Evolutionary conservation across 225 moss, liverwort and hornwort genomes (phyloP), one percentile per base, ranked within the genome.

Genomic region (Physcomitrellopsis africana): DNA sequence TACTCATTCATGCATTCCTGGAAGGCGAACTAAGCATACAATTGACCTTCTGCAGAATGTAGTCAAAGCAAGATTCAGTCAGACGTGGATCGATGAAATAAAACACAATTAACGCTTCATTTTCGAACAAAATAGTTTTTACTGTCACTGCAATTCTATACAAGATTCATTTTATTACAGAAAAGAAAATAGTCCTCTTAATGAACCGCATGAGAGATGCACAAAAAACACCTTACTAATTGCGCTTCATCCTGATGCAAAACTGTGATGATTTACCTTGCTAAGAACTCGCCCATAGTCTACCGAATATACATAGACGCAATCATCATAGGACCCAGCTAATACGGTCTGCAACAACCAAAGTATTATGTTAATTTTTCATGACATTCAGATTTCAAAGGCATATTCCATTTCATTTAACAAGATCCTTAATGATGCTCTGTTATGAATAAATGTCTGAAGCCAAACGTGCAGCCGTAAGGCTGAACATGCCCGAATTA

Each of bases 271-370:
- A 44, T 74, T 78, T 57, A 99, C 97, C 97, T 99, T 99, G 74
- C 97, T 88, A 72, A 93, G 90, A 73, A 91, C 92, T 79, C 86
- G 93, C n/a, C 97, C 94, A 81, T 95, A 92, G 75, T 99, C 94
- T 61, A 99, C 90, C 22, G 97, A 99, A 81, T 99, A 99, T 8
- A 92, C 86, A 67, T 93, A 89, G 43, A 95, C 85, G 80, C 91
- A 95, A 69, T 99, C 91, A 82, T 99, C 94, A 67, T 86, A 92
- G 51, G 97, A 99, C 44, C 97, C 97, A 71, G 88, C 94, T 78
- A 99, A 78, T 47, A 93, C 91, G 72, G 86, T 93, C 93, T 99
- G 87, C 79, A 79, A 66, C 45, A 82, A 70, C 53, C 63, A 74
- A 79, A 29, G 13, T 37, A 77, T 24, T 61, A 20, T 43, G 24